phyloP scores from a whole-genome alignment of 2,329 filamentous ascomycete species.

The Alternaria atra region DNA sequence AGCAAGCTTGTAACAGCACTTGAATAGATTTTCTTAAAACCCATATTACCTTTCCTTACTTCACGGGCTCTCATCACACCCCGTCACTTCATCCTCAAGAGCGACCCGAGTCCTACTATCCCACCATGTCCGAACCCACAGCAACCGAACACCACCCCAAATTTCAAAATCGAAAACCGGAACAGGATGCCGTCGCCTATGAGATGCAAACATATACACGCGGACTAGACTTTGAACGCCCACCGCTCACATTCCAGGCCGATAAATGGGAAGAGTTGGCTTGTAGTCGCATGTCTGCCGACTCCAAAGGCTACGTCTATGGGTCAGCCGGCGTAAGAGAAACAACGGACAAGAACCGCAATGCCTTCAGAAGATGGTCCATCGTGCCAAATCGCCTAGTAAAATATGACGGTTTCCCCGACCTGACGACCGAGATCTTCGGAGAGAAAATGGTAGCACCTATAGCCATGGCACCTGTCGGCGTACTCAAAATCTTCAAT shows the following conservation, averaged over 20 bases:
- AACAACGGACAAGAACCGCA: slow-evolving; percentile 42
- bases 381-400: slow-evolving; percentile 31
- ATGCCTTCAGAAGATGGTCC: slow-evolving; percentile 35
- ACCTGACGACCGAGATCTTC: slow-evolving; percentile 37
- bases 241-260: slow-evolving; percentile 46
- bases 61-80: not conserved
- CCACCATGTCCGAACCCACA: slow-evolving; percentile 20
- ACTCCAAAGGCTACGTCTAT: slow-evolving; percentile 46
- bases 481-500: slow-evolving; percentile 73
- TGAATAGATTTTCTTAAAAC: not conserved
- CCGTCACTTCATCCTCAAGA: not conserved
- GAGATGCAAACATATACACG: slow-evolving; percentile 43
- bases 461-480: slow-evolving; percentile 70
- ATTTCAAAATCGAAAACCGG: slow-evolving; percentile 17
- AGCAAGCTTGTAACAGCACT: not conserved
- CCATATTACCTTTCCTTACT: not conserved
- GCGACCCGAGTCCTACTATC: not conserved
- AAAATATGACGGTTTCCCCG: slow-evolving; percentile 20
- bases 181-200: slow-evolving; percentile 33
- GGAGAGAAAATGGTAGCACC: slow-evolving; percentile 59
- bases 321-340: slow-evolving; percentile 46
- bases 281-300: slow-evolving; percentile 37
- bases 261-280: slow-evolving; percentile 34
- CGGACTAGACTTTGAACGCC: slow-evolving; percentile 45
- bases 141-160: slow-evolving; percentile 20